Evolutionary conservation across 306 rosid genomes (phyloP).

Genomic region (Pterocarpus santalinus): DNA sequence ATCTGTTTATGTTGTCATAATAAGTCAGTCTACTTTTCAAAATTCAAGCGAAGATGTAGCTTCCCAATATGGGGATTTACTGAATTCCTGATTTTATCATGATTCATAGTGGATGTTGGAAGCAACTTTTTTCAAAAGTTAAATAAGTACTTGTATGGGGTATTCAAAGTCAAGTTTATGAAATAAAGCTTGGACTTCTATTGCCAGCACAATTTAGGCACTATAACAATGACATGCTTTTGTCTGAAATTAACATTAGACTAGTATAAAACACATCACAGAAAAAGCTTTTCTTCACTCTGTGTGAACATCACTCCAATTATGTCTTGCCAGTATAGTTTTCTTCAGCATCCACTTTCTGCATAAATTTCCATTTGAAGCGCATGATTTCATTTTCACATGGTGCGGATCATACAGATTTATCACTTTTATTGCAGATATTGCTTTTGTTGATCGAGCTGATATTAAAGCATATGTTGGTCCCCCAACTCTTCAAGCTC

Average conservation of each 20-base stretch:
- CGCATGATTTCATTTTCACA: constrained; percentile 43
- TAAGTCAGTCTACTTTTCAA: constrained; percentile 17
- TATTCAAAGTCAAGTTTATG: constrained; percentile 3
- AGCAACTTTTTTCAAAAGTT: neutral
- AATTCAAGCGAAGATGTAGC: constrained; percentile 22
- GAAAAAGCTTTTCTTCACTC: constrained; percentile 1
- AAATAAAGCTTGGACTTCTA: constrained; percentile 10
- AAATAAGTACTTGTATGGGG: constrained; percentile 1
- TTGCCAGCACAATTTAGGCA: constrained; percentile 19
- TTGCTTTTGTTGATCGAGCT: constrained; percentile 98
- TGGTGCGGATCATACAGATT: constrained; percentile 37
- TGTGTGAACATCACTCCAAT: constrained; percentile 16
- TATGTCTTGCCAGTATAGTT: constrained; percentile 26
- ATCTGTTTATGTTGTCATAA: constrained; percentile 20
- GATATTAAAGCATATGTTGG: constrained; percentile 98
- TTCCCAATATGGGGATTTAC: neutral
- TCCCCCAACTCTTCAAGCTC: constrained; percentile 97
- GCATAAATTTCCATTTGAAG: constrained; percentile 33
- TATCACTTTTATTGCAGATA: constrained; percentile 65
- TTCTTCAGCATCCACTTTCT: constrained; percentile 34
- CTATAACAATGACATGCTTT: constrained; percentile 1
- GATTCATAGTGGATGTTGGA: constrained; percentile 35
- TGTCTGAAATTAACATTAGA: constrained; percentile 12
- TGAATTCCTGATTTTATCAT: constrained; percentile 24
- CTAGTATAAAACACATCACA: constrained; percentile 16